Conservation (phyloP, 2,329 filamentous ascomycete genomes). For the Fusarium sp. region DNA sequence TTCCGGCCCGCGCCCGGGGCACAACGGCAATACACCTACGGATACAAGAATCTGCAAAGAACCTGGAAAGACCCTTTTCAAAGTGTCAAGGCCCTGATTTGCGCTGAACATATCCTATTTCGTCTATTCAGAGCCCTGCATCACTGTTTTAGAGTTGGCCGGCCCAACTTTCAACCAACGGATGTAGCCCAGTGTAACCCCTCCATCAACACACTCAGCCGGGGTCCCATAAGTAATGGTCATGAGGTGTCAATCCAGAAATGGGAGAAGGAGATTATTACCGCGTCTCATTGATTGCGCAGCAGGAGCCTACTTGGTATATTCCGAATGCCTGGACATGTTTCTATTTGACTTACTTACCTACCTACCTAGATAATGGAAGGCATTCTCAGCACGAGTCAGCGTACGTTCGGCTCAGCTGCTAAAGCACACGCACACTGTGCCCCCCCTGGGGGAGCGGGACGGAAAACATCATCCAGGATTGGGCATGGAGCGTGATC, state of each 20-base stretch:
- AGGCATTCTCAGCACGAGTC: too few relatives aligned
- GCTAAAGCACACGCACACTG: slow-evolving; percentile 22
- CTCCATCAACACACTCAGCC: neutral
- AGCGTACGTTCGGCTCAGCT: slow-evolving; percentile 2
- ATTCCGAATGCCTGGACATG: too few relatives aligned
- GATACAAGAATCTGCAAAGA: too few relatives aligned
- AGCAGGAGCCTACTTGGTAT: too few relatives aligned
- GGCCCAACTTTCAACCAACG: slow-evolving; percentile 3
- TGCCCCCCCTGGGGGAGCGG: slow-evolving; percentile 9
- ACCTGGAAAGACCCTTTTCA: neutral
- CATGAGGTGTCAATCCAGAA: too few relatives aligned
- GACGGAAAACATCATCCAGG: slow-evolving; percentile 22
- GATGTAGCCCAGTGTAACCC: slow-evolving; percentile 3
- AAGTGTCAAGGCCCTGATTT: slow-evolving; percentile 17
- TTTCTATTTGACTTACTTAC: too few relatives aligned
- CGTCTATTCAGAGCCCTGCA: slow-evolving; percentile 1
- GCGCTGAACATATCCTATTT: slow-evolving; percentile 19
- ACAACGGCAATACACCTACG: slow-evolving; percentile 20
- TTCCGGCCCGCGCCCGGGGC: neutral
- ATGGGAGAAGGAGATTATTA: neutral
- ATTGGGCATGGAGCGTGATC: slow-evolving; percentile 1
- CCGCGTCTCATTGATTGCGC: neutral
- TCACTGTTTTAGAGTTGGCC: neutral
- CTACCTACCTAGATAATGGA: too few relatives aligned
- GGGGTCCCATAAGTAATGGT: too few relatives aligned